phyloP scores from a whole-genome alignment of 768 basidiomycete genomes.

The Panus rudis region DNA sequence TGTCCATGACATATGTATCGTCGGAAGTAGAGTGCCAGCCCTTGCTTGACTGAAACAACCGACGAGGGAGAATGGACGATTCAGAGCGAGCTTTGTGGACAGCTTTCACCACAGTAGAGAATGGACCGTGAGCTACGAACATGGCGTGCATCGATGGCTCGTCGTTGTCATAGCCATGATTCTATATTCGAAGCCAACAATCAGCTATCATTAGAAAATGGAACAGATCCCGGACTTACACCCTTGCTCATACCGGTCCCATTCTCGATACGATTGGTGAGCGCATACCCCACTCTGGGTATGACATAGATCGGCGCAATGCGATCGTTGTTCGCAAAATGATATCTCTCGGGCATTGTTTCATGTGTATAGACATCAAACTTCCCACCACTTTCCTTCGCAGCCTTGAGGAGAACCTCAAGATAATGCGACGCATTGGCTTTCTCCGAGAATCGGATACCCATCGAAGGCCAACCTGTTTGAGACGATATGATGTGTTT shows the following conservation, averaged over 20 bases:
- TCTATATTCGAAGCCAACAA: slow-evolving; percentile 34
- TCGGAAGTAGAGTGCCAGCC: slow-evolving; percentile 65
- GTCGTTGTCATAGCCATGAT: slow-evolving; percentile 86
- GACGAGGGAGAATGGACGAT: slow-evolving; percentile 14
- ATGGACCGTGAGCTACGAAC: slow-evolving; percentile 90
- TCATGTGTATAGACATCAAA: slow-evolving; percentile 75
- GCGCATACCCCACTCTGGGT: slow-evolving; percentile 71
- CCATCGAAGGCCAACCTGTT: slow-evolving; percentile 82
- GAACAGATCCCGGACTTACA: slow-evolving; percentile 41
- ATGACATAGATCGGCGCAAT: slow-evolving; percentile 86
- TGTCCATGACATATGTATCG: slow-evolving; percentile 66
- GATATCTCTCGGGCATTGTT: slow-evolving; percentile 77
- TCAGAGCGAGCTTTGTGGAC: slow-evolving; percentile 31
- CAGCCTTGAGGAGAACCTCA: slow-evolving; percentile 44
- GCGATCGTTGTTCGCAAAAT: slow-evolving; percentile 65
- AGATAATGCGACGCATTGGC: slow-evolving; percentile 54
- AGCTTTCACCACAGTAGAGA: slow-evolving; percentile 61
- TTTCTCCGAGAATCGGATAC: slow-evolving; percentile 62
- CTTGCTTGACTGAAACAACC: slow-evolving; percentile 28
- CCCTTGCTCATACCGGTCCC: slow-evolving; percentile 65
- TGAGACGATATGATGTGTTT: no score
- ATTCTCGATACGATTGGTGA: slow-evolving; percentile 61
- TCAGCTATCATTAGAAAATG: not conserved
- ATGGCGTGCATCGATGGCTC: slow-evolving; percentile 77
- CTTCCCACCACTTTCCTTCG: slow-evolving; percentile 48